Base-by-base conservation (phyloP, 352 stramenopile genomes). In the Blastocystis sp. region DNA sequence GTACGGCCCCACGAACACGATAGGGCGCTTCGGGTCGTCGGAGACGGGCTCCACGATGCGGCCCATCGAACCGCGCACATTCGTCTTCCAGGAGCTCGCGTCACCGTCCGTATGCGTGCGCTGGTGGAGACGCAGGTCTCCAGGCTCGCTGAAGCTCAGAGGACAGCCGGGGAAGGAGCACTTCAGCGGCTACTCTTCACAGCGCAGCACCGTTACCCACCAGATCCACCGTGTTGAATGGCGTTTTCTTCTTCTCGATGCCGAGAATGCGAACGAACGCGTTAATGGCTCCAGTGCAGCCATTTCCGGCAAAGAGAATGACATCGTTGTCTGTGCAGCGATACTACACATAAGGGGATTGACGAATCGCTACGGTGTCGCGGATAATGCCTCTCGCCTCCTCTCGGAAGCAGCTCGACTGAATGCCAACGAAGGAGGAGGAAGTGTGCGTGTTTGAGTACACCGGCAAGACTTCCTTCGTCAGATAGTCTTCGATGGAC, bases 391-490 rank as follows among this genome's bases (percentile, higher is more conserved):
- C 94, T 34, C 96, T 91, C 21, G 95, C 94, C 89, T 99, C 96
- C 66, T 95, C 91, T 2, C 95, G 93, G 90, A 98, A 98, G 59
- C 94, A 96, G 17, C 95, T 98, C 52, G 92, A 96, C 91, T 96
- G 93, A 59, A 90, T 91, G 23, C 93, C 94, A 7, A 92, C 95
- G 66, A 93, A 90, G 34, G 92, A 95, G 9, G 92, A 93, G 40
- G 92, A 95, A 21, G 96, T 98, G 91, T 99, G 96, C 21, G 96
- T 99, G 89, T 99, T 99, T 41, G 94, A 96, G 90, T 98, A 98
- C 56, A 97, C 91, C 0, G 95, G 95, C 80, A 97, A 88, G 38
- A 97, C 96, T 48, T 94, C 91, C 43, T 91, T 48, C 41, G 89
- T 65, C 2, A 98, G 89, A 76, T 97, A 98, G 19, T 92, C 84